Base-by-base conservation (phyloP, 73 alveolate genomes). In the Tetrahymena borealis region DNA sequence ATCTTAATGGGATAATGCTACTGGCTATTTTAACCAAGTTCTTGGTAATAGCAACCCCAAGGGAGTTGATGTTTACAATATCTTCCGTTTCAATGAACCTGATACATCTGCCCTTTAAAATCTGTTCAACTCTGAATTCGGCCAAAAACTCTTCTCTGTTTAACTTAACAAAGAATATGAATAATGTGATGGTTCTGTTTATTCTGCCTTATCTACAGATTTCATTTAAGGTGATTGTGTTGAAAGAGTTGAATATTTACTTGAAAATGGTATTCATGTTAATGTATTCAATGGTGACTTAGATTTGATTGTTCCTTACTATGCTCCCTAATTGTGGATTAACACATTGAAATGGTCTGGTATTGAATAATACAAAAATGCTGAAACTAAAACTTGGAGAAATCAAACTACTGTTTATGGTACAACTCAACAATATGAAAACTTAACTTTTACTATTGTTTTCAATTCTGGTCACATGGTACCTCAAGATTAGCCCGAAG, bases 401-500 rank as follows among this genome's bases (percentile, higher is more conserved):
- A 91, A 77, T 7, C 39, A 85, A 0, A 60, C 78, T 16, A 93
- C 60, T 38, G 40, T 93, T 4, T 91, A 79, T 6, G 95, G 95
- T 33, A 79, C 90, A 39, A n/a, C 40, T 11, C 78, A 93, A 36
- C 12, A 38, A 39, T 91, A 91, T 39, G 95, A 92, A 13, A 93
- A 93, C 91, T 40, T 93, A 16, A 38, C 78, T 20, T 79, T 79
- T 38, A 60, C 32, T 24, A 78, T 85, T 35, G 91, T 93, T 32
- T 79, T 79, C 40, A 85, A 93, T 93, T 91, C 95, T 39, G 95
- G 95, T 20, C 95, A 93, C 39, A 36, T 93, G 12, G 95, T 93
- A 4, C 95, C 95, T 32, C 40, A 78, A 39, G 95, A 93, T 31
- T 77, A 93, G n/a, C 95, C 95, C 12, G 95, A 93, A 90, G 93